Evolutionary conservation across 805 yeast species (phyloP), one percentile per base, ranked within the genome.

Genomic region (Starmerella kuoi): DNA sequence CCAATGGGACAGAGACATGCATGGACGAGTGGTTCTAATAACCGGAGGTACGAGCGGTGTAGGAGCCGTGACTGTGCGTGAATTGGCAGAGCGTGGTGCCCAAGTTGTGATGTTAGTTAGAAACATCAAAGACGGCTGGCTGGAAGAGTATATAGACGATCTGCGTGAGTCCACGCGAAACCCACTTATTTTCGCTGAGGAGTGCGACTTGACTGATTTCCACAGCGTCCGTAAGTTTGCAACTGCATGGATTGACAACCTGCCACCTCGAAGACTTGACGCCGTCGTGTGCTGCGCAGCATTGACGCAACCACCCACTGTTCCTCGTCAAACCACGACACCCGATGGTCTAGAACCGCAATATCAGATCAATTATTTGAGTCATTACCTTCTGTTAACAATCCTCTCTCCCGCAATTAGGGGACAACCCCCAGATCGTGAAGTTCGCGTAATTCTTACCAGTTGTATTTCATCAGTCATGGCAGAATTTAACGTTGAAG

Each of bases 361-460:
- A 58, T 71, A 80, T 46, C 94, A 85, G 2, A 69, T 79, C 27
- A 91, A 88, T 61, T 91, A 80, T 56, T 70, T 78, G 28, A 81
- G 80, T 6, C 87, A 85, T 54, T 83, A 64, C 61, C 96, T 87
- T 60, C 65, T 91, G 21, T 66, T 91, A 42, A 80, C 83, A 2
- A 63, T 91, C 23, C 58, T 91, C 40, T 73, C 77, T n/a, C 97
- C 97, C 0, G 73, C 91, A 8, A 66, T 91, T 41, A 76, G 81
- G 49, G 78, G 77, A 2, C 99, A 91, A 63, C 93, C 96, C 2
- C 84, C 95, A 0, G 97, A 87, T 61, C 70, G 99, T 50, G 97
- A 87, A 55, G 95, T 91, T 2, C 67, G 96, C 35, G 73, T 91
- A 4, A 58, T 91, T 2, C 51, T 85, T n/a, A 72, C 87, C 0